Conservation (phyloP, 208 protist species). For the Kentomonas sorsogonicus region DNA sequence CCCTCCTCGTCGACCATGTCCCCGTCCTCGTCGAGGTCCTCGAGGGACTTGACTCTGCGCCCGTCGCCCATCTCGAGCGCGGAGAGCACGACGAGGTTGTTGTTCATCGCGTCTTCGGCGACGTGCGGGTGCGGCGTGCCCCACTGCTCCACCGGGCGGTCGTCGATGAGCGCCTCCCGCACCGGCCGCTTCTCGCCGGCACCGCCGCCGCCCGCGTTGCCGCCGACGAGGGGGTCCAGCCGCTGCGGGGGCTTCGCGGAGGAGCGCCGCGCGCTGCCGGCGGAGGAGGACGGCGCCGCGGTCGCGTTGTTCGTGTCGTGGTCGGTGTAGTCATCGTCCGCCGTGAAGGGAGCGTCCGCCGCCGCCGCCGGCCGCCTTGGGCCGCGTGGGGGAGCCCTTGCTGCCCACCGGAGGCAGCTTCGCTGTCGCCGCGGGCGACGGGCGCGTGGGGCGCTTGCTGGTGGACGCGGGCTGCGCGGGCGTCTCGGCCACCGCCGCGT, state of each 20-base stretch:
- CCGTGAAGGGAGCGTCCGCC: no score
- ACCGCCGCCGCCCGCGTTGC: not conserved
- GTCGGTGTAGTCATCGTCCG: no score
- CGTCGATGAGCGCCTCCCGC: not conserved
- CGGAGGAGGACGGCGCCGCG: no score
- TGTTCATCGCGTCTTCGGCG: constrained; percentile 65
- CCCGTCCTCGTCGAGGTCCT: not conserved
- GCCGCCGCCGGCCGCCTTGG: no score
- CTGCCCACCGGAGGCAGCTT: no score
- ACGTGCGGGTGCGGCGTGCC: constrained; percentile 6
- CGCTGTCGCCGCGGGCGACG: no score
- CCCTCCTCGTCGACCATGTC: not conserved
- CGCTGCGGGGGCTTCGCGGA: not conserved
- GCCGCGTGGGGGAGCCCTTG: no score
- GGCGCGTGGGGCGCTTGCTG: no score
- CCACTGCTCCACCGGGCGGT: not conserved
- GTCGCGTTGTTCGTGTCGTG: no score
- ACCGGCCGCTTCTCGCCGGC: not conserved
- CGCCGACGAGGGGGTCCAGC: not conserved
- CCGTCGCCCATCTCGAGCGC: constrained; percentile 27
- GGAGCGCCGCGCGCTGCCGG: not conserved
- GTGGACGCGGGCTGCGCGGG: no score
- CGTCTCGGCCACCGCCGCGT: no score
- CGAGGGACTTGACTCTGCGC: not conserved
- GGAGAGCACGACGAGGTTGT: constrained; percentile 58